These are phyloP conservation scores for Phytophthora pisi DNA, from an alignment of 352 stramenopile species.

Conservation along the genomic window DNA sequence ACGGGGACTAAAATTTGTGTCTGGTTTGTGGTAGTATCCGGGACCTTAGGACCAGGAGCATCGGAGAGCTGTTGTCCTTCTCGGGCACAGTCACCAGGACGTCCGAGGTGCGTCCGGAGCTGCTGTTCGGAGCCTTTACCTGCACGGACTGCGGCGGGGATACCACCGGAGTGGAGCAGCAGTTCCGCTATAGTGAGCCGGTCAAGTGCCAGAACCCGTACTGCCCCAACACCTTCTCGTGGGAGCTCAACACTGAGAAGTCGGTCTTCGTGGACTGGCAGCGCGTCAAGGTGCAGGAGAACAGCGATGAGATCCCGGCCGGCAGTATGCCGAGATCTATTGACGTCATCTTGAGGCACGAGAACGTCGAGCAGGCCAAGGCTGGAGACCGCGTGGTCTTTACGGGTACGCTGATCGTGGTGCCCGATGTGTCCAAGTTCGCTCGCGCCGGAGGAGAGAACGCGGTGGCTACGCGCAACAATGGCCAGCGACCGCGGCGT, in stretches of 20 bases:
- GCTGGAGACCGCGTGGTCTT: slow-evolving; percentile 96
- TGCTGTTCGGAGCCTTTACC: slow-evolving; percentile 95
- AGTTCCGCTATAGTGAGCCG: slow-evolving; percentile 98
- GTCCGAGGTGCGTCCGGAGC: slow-evolving; percentile 97
- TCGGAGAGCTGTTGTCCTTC: slow-evolving; percentile 94
- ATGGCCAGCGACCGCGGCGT: slow-evolving; percentile 30
- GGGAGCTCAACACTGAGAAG: slow-evolving; percentile 89
- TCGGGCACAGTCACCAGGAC: slow-evolving; percentile 97
- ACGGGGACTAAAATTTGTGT: slow-evolving; percentile 3
- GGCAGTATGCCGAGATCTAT: slow-evolving; percentile 97
- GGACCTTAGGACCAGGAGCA: slow-evolving; percentile 91
- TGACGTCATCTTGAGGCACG: slow-evolving; percentile 97
- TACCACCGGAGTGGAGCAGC: slow-evolving; percentile 94
- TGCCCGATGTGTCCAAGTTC: slow-evolving; percentile 96
- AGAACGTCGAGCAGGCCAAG: slow-evolving; percentile 98
- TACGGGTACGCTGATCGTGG: slow-evolving; percentile 94
- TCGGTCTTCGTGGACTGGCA: slow-evolving; percentile 99
- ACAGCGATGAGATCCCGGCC: slow-evolving; percentile 98
- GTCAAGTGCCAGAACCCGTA: slow-evolving; percentile 96
- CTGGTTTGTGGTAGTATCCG: slow-evolving; percentile 73
- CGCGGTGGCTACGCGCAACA: slow-evolving; percentile 57
- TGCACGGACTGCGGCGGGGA: slow-evolving; percentile 95
- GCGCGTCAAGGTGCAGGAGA: slow-evolving; percentile 98
- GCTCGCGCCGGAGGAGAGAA: slow-evolving; percentile 68
- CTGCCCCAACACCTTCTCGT: slow-evolving; percentile 91